Percentiles rank a stretch among this genome's conserved stretches.
Conservation (phyloP, 1,284 basidiomycete genomes). For the Apiotrichum akiyoshidainum region DNA sequence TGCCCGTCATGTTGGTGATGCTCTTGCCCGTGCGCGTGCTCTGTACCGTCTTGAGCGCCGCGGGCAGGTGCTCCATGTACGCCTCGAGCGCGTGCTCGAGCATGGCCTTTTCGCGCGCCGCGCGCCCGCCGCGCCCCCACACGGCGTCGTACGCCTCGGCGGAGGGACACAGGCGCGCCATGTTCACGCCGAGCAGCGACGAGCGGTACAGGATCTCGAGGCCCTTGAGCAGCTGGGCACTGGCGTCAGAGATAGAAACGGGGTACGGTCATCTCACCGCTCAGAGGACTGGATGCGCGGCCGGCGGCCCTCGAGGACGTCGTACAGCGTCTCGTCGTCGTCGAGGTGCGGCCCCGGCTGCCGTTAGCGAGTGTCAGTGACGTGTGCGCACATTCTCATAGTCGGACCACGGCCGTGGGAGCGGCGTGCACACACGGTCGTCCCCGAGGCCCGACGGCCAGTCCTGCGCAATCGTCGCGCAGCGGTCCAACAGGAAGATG, state of each 20-base stretch:
- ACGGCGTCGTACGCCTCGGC: not conserved
- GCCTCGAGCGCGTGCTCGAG: not conserved
- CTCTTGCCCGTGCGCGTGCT: not conserved
- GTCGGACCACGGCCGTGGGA: slow-evolving; percentile 18
- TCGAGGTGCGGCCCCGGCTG: not conserved
- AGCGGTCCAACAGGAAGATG: slow-evolving; percentile 17
- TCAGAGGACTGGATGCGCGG: not conserved
- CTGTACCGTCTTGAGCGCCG: not conserved
- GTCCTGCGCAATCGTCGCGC: slow-evolving; percentile 10
- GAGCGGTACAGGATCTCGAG: not conserved
- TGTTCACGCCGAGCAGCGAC: not conserved
- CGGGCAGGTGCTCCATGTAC: not conserved
- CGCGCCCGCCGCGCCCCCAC: not conserved
- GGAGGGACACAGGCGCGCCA: not conserved
- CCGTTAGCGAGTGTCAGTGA: too few relatives aligned
- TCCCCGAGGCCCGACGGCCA: slow-evolving; percentile 14
- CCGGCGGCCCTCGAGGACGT: slow-evolving; percentile 10
- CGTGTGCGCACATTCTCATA: slow-evolving; percentile 14
- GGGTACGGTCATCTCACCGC: too few relatives aligned
- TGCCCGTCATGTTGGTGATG: not conserved
- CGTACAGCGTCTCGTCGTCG: slow-evolving; percentile 2
- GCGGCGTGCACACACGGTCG: slow-evolving; percentile 12
- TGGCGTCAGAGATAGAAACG: not conserved
- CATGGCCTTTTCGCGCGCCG: not conserved
- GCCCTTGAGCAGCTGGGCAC: slow-evolving; percentile 10